Conservation (phyloP, 352 stramenopile genomes). For the Pythium grandisporangium region DNA sequence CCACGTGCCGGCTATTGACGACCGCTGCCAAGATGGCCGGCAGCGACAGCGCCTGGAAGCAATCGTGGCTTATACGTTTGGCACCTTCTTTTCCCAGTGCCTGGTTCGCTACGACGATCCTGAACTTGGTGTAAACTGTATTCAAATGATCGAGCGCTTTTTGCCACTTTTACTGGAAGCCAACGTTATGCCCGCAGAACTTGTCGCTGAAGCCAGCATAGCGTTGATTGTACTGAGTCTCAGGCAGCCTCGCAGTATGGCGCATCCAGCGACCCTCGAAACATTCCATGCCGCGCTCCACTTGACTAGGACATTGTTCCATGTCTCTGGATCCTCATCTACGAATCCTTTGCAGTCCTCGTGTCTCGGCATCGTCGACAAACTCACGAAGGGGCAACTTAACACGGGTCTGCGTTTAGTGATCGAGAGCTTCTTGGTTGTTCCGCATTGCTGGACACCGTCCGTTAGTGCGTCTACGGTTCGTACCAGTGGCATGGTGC, state of each 20-base stretch:
- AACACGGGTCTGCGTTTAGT: neutral
- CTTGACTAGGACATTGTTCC: slow-evolving; percentile 30
- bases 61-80: slow-evolving; percentile 40
- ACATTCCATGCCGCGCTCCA: slow-evolving; percentile 33
- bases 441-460: slow-evolving; percentile 22
- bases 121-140: slow-evolving; percentile 14
- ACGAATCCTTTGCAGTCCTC: too few species aligned
- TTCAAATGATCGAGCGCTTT: slow-evolving; percentile 26
- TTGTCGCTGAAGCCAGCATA: slow-evolving; percentile 32
- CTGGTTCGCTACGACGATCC: slow-evolving; percentile 10
- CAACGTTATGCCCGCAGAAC: too few species aligned
- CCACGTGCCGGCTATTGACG: too few species aligned
- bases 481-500: too few species aligned
- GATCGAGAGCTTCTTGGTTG: slow-evolving; percentile 8
- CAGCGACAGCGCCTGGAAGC: slow-evolving; percentile 4
- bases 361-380: too few species aligned
- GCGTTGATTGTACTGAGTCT: slow-evolving; percentile 23
- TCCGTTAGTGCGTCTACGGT: slow-evolving; percentile 3
- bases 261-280: too few species aligned
- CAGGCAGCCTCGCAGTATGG: too few species aligned
- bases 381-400: too few species aligned
- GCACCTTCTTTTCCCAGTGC: slow-evolving; percentile 38
- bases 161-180: slow-evolving; percentile 11
- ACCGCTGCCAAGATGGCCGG: too few species aligned
- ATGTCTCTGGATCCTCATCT: too few species aligned